phyloP scores from a whole-genome alignment of 352 stramenopile genomes.

The Globisporangium iwayamae region DNA sequence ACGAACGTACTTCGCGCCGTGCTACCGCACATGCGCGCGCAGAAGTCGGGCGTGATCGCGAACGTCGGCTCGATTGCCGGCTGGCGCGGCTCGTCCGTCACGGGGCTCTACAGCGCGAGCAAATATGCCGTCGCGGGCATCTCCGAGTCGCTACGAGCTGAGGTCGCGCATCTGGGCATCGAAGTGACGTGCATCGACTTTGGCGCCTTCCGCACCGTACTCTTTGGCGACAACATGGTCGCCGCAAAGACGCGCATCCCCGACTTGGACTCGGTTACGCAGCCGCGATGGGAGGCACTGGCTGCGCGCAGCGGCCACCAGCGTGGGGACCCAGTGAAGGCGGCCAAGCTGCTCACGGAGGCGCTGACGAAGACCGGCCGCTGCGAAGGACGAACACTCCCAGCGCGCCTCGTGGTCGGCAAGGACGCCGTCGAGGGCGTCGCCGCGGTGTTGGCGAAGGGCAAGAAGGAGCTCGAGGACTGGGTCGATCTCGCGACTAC shows the following conservation, averaged over 20 bases:
- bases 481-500: conserved; percentile 16
- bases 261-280: conserved; percentile 16
- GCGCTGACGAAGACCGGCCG: conserved; percentile 26
- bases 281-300: conserved; percentile 3
- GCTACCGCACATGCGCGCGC: conserved; percentile 27
- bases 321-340: conserved; percentile 21
- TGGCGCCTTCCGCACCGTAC: conserved; percentile 38
- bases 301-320: conserved; percentile 13
- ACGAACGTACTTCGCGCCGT: conserved; percentile 23
- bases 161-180: conserved; percentile 28
- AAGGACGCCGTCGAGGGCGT: conserved; percentile 19
- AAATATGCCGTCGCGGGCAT: conserved; percentile 29
- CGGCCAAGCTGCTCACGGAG: conserved; percentile 20
- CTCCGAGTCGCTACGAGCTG: conserved; percentile 20
- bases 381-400: conserved; percentile 16
- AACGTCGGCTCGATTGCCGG: conserved; percentile 27
- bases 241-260: conserved; percentile 15
- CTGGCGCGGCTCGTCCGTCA: conserved; percentile 15
- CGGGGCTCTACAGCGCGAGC: conserved; percentile 24
- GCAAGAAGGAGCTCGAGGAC: conserved; percentile 16
- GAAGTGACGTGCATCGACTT: conserved; percentile 45
- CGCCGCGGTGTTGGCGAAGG: conserved; percentile 10
- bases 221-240: conserved; percentile 24
- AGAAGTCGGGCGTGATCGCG: conserved; percentile 27
- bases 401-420: conserved; percentile 19